Conservation (phyloP, 495 filamentous ascomycete genomes). For the Hypoxylon perforatum region DNA sequence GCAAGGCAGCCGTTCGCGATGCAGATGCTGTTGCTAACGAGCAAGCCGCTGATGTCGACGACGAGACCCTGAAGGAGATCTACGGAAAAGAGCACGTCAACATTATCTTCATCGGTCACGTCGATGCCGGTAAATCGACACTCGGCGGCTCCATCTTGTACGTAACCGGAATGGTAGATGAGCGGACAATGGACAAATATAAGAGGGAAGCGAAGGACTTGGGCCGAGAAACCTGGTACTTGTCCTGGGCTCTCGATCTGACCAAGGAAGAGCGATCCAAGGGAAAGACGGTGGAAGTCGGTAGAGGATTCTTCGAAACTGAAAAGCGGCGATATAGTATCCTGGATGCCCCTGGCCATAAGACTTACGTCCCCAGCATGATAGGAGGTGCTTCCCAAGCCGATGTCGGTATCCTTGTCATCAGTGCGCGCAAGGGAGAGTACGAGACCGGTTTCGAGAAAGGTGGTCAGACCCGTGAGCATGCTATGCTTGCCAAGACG, state of each 20-base stretch:
- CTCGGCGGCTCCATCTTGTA: constrained; percentile 93
- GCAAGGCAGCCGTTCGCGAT: constrained; percentile 69
- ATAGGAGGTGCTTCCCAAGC: constrained; percentile 97
- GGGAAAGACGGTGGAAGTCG: constrained; percentile 98
- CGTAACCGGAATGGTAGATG: constrained; percentile 97
- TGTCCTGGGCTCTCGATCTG: constrained; percentile 96
- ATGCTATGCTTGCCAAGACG: constrained; percentile 97
- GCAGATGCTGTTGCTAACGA: constrained; percentile 87
- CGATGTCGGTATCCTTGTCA: constrained; percentile 94
- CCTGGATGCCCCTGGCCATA: constrained; percentile 95
- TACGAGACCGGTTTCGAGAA: constrained; percentile 99
- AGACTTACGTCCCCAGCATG: constrained; percentile 96
- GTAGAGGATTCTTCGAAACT: constrained; percentile 95
- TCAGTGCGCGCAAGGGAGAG: constrained; percentile 96
- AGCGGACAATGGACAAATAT: constrained; percentile 97
- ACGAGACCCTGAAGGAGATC: constrained; percentile 90
- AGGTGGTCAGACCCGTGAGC: constrained; percentile 96
- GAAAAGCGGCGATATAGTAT: constrained; percentile 90
- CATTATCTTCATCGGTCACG: constrained; percentile 97
- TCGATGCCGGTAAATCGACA: constrained; percentile 97
- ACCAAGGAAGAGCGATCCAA: constrained; percentile 96
- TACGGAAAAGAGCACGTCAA: constrained; percentile 99
- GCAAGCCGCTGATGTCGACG: constrained; percentile 90
- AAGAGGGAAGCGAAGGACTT: constrained; percentile 95
- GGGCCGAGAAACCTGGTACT: constrained; percentile 96